A percentile compares a stretch with the other conserved stretches of the same genome.
phyloP scores from a whole-genome alignment of 176 grass and related monocot species.

The Paspalum vaginatum region DNA sequence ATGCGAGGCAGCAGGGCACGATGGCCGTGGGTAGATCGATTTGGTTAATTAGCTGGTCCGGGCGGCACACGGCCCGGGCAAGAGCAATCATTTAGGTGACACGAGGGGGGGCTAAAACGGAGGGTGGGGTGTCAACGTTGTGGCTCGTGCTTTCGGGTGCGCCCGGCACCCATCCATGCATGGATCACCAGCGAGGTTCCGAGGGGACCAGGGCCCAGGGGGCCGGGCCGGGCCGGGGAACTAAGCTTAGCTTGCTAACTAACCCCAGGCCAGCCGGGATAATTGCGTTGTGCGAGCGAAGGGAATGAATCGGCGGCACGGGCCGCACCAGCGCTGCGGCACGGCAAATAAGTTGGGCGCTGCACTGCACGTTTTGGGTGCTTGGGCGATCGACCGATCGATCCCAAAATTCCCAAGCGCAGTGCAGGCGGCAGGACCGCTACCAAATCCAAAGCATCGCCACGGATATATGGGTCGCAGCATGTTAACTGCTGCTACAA shows the following conservation, averaged over 20 bases:
- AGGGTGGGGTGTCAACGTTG: slow-evolving; percentile 66
- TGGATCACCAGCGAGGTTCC: slow-evolving; percentile 43
- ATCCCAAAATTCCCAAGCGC: background rate
- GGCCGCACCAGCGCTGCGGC: background rate
- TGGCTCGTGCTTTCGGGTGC: slow-evolving; percentile 56
- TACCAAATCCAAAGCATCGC: background rate
- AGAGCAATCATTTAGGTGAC: background rate
- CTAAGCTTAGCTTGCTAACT: background rate
- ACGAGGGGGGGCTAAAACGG: slow-evolving; percentile 34
- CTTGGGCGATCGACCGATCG: background rate
- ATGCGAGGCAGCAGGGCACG: background rate
- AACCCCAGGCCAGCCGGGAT: slow-evolving; percentile 19
- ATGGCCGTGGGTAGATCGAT: slow-evolving; percentile 29
- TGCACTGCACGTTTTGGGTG: slow-evolving; percentile 25
- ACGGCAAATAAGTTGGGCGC: slow-evolving; percentile 18
- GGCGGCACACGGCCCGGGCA: background rate
- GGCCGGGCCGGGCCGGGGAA: background rate
- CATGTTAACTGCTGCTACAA: background rate
- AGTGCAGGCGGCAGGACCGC: background rate
- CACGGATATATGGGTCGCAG: slow-evolving; percentile 1
- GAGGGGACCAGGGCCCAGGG: slow-evolving; percentile 25
- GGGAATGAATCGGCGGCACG: too few relatives aligned
- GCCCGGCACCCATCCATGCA: background rate
- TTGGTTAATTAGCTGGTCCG: slow-evolving; percentile 35
- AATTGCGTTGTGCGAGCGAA: slow-evolving; percentile 5